Base-by-base conservation (phyloP, 805 yeast genomes). In the Candida insectorum region DNA sequence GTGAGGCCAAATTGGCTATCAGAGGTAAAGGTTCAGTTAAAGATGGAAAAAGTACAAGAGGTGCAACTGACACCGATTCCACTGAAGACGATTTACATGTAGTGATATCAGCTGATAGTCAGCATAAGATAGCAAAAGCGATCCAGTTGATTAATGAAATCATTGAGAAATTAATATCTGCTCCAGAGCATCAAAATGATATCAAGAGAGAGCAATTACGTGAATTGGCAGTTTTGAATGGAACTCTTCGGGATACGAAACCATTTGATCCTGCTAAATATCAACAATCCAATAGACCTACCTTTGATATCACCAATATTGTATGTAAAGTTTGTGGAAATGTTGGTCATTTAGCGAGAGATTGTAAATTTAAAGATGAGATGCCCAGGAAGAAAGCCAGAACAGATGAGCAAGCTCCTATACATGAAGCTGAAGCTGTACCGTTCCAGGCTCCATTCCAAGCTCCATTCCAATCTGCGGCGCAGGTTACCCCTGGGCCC, bases 11-110 rank as follows among this genome's bases (percentile, higher is more conserved):
- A 44, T 82, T 93, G 39, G 94, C 89, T 3, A 85, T 93, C 31
- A 71, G 99, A 46, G 99, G 99, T 17, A 80, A 84, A 46, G 99
- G 99, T 0, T 89, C 97, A 1, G 95, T 88, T 13, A 91, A 91
- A 52, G 95, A 86, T 51, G 97, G 97, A 20, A 83, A 79, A 54
- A 57, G 60, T 16, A 61, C 75, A 40, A 39, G 48, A 1, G 37
- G 45, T 2, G 48, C 58, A 21, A 47, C 44, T 27, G 36, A 51
- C 10, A 44, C 48, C 23, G 48, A 43, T 16, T 41, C 58, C 11
- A 46, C 45, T 23, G 44, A 51, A 10, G 98, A 94, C 39, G 95
- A 87, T 26, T 60, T 94, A 34, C 98, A 93, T 58, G 89, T 95
- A 49, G 60, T 89, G 24, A 79, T 93, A 31, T 84, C 85, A 3